A percentile compares a stretch with the other conserved stretches of the same genome.
These are phyloP conservation scores for Flaveria bidentis DNA, from an alignment of 129 eudicot genomes.

Conservation along the genomic window DNA sequence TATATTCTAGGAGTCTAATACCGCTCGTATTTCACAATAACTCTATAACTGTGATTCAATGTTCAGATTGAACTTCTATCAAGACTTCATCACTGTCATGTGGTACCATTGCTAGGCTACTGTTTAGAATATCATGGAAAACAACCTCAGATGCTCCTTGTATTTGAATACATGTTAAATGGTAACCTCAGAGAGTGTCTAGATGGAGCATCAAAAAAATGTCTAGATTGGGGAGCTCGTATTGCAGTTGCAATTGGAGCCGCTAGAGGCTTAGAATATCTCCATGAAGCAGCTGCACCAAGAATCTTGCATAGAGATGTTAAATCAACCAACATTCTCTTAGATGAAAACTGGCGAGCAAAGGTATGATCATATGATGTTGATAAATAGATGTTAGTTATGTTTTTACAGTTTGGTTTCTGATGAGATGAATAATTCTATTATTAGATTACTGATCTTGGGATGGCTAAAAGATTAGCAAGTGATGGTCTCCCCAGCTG, in stretches of 20 bases:
- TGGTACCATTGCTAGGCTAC: constrained; percentile 90
- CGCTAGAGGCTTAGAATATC: constrained; percentile 96
- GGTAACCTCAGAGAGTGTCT: constrained; percentile 87
- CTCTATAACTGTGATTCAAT: neutral
- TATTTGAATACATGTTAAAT: constrained; percentile 70
- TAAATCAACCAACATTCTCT: constrained; percentile 84
- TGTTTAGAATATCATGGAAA: constrained; percentile 69
- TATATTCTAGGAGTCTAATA: neutral
- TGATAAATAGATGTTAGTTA: neutral
- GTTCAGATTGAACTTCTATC: constrained; percentile 80
- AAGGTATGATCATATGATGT: constrained; percentile 46
- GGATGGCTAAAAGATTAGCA: constrained; percentile 89
- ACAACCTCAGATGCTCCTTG: constrained; percentile 70
- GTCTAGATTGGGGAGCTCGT: constrained; percentile 78
- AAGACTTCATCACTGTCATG: constrained; percentile 91
- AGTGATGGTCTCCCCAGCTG: constrained; percentile 74
- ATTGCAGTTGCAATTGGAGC: constrained; percentile 92
- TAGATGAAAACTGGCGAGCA: constrained; percentile 90
- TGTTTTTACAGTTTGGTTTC: neutral
- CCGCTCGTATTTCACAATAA: neutral
- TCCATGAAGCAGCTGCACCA: constrained; percentile 96
- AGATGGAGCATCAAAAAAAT: constrained; percentile 59
- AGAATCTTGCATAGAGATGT: constrained; percentile 95
- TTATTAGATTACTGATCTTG: constrained; percentile 83
- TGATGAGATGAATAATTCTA: constrained; percentile 9